These are phyloP conservation scores for Trametes sp. DNA, from an alignment of 1,284 basidiomycete species.

Conservation along the genomic window DNA sequence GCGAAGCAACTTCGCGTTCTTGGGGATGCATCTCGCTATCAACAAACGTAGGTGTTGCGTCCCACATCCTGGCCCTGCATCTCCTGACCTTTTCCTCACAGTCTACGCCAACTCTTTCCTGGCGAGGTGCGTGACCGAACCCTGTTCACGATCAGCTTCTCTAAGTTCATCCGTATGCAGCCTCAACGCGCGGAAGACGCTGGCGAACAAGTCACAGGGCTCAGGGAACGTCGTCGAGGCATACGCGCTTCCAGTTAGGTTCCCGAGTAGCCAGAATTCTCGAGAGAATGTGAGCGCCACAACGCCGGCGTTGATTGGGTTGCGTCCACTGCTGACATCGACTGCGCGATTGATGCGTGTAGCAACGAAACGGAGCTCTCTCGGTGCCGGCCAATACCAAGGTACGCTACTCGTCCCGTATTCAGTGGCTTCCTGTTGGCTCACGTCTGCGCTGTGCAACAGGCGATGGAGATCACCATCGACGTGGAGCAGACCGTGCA, in stretches of 20 bases:
- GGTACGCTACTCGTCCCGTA: neutral
- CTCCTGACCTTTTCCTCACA: conserved; percentile 8
- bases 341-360: neutral
- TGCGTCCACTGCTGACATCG: too few relatives aligned
- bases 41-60: conserved; percentile 35
- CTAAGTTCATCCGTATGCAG: neutral
- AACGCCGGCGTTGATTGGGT: neutral
- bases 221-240: conserved; percentile 15
- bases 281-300: conserved; percentile 6
- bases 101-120: conserved; percentile 38
- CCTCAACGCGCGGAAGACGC: conserved; percentile 25
- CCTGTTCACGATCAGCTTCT: neutral
- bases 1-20: conserved; percentile 35
- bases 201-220: conserved; percentile 18
- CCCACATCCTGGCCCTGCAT: neutral
- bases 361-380: conserved; percentile 5
- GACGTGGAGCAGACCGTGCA: conserved; percentile 30
- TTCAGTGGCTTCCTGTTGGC: neutral
- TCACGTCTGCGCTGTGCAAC: neutral
- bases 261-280: conserved; percentile 10
- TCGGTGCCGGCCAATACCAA: neutral
- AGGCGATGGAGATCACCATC: conserved; percentile 24
- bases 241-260: conserved; percentile 23
- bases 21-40: conserved; percentile 36
- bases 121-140: conserved; percentile 25